Evolutionary conservation across 805 yeast genomes (phyloP).

Genomic region (Wickerhamiella kazuoi): DNA sequence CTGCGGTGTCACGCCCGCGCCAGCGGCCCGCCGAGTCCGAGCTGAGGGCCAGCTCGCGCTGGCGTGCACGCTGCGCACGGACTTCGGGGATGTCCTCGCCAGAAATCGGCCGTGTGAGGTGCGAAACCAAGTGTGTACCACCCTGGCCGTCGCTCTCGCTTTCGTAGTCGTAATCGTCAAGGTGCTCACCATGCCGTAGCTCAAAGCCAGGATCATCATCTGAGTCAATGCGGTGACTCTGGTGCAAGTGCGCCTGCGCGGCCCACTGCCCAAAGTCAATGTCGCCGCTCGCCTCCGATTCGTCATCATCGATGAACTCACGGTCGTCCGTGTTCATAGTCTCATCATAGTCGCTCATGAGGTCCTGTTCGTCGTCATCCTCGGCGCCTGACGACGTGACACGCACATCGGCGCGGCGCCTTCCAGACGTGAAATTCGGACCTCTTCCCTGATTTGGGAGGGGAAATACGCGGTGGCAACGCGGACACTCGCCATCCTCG

Average conservation of each 20-base stretch:
- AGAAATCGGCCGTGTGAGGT: too few relatives aligned
- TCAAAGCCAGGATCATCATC: too few relatives aligned
- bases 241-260: background rate
- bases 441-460: background rate
- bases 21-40: too few relatives aligned
- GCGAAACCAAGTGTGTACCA: background rate
- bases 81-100: too few relatives aligned
- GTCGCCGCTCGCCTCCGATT: background rate
- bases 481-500: conserved; percentile 35
- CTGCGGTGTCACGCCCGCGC: too few relatives aligned
- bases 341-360: conserved; percentile 3
- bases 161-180: background rate
- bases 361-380: conserved; percentile 5
- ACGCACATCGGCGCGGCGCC: conserved; percentile 1
- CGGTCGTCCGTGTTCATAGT: conserved; percentile 4
- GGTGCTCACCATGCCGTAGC: too few relatives aligned
- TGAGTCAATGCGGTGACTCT: too few relatives aligned
- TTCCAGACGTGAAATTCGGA: too few relatives aligned
- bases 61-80: too few relatives aligned
- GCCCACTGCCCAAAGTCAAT: too few relatives aligned
- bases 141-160: background rate
- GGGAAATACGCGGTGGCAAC: conserved; percentile 26
- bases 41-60: too few relatives aligned
- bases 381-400: conserved; percentile 5
- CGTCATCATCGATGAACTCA: conserved; percentile 4